Percentiles rank a stretch among this genome's conserved stretches.
phyloP scores from a whole-genome alignment of 306 rosid species.

The Cucurbita pepo region DNA sequence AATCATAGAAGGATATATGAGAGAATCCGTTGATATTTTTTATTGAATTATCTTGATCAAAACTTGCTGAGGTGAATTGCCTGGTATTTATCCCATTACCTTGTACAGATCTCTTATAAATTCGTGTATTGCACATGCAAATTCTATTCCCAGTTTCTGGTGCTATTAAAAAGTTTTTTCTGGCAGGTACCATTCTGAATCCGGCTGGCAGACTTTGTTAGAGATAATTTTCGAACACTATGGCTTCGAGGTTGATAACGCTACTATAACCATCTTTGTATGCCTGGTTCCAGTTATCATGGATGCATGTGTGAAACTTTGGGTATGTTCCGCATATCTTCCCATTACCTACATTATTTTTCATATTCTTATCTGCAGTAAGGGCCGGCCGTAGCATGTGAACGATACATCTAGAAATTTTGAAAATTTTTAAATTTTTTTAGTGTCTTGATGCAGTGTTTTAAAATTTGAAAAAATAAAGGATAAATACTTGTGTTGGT shows the following conservation, averaged over 20 bases:
- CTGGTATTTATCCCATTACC: not conserved
- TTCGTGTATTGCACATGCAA: not conserved
- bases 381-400: not conserved
- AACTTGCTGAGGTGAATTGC: not conserved
- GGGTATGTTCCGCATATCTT: constrained; percentile 42
- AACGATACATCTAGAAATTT: not conserved
- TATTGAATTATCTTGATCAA: not conserved
- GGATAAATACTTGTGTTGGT: not conserved
- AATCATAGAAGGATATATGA: not conserved
- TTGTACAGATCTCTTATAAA: not conserved
- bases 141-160: not conserved
- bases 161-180: not conserved
- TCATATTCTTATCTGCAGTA: no score
- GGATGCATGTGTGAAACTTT: constrained; percentile 84
- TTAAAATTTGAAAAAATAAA: not conserved
- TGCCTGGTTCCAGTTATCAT: constrained; percentile 69
- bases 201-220: constrained; percentile 87
- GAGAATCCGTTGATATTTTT: not conserved
- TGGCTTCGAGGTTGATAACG: constrained; percentile 66
- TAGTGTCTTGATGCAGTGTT: not conserved
- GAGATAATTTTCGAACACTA: constrained; percentile 80
- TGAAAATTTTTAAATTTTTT: not conserved
- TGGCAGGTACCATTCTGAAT: constrained; percentile 94
- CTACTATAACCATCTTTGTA: constrained; percentile 60
- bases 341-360: not conserved